Evolutionary conservation across 78 protist species (phyloP).

Genomic region (Monocercomonoides exilis): DNA sequence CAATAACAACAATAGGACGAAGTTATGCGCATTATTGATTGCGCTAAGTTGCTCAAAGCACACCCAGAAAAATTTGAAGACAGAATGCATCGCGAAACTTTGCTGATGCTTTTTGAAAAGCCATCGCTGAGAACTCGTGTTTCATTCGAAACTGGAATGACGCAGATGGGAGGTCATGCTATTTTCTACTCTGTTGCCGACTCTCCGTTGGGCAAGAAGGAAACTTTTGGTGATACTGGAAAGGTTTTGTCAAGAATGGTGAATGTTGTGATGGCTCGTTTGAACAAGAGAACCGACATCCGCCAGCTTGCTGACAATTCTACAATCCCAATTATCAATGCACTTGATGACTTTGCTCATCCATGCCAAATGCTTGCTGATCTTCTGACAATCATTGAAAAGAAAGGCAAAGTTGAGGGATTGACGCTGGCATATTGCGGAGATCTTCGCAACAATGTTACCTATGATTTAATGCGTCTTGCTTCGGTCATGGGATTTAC

Average conservation of each 20-base stretch:
- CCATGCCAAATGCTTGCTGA: constrained; percentile 72
- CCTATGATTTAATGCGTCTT: constrained; percentile 61
- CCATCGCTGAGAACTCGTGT: constrained; percentile 65
- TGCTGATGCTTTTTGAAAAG: constrained; percentile 61
- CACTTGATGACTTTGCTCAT: constrained; percentile 60
- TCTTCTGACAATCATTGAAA: constrained; percentile 46
- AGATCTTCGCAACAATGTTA: constrained; percentile 57
- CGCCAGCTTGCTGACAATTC: constrained; percentile 44
- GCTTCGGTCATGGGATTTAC: constrained; percentile 46
- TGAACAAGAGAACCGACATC: constrained; percentile 24
- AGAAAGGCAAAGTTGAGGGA: constrained; percentile 21
- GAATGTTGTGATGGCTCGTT: constrained; percentile 46
- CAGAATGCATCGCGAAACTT: constrained; percentile 22
- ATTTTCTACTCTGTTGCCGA: constrained; percentile 49
- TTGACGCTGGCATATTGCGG: constrained; percentile 55
- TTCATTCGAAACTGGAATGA: constrained; percentile 58
- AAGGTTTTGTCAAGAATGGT: constrained; percentile 37
- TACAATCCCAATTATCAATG: constrained; percentile 65
- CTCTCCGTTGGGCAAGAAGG: constrained; percentile 63
- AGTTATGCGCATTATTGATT: constrained; percentile 16
- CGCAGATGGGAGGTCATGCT: constrained; percentile 62
- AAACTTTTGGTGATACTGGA: constrained; percentile 47
- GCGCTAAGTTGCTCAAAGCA: constrained; percentile 19
- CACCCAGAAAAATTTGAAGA: constrained; percentile 32
- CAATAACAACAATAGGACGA: too few relatives aligned